phyloP scores from a whole-genome alignment of 176 grass and related monocot species.

The Hordeum vulgare region MorexV3_pseudomolecules_assembly NC_058522.1:530982889-530983388 shows the following conservation, averaged over 20 bases:
- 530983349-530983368: neutral
- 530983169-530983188: neutral
- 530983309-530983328: neutral
- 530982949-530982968: slow-evolving; percentile 48
- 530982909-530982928: slow-evolving; percentile 69
- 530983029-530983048: slow-evolving; percentile 66
- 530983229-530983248: neutral
- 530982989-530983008: slow-evolving; percentile 79
- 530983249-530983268: neutral
- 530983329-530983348: neutral
- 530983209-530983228: neutral
- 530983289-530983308: neutral
- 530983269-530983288: neutral
- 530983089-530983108: neutral
- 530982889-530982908: slow-evolving; percentile 45
- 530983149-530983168: neutral
- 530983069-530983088: neutral
- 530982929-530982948: slow-evolving; percentile 80
- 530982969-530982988: slow-evolving; percentile 56
- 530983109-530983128: neutral
- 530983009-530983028: slow-evolving; percentile 87
- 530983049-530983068: neutral
- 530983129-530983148: neutral
- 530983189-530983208: neutral
- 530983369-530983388: neutral